These are phyloP conservation scores for Kodamaea sagamina DNA, from an alignment of 805 yeast genomes.

Conservation along the genomic window DNA sequence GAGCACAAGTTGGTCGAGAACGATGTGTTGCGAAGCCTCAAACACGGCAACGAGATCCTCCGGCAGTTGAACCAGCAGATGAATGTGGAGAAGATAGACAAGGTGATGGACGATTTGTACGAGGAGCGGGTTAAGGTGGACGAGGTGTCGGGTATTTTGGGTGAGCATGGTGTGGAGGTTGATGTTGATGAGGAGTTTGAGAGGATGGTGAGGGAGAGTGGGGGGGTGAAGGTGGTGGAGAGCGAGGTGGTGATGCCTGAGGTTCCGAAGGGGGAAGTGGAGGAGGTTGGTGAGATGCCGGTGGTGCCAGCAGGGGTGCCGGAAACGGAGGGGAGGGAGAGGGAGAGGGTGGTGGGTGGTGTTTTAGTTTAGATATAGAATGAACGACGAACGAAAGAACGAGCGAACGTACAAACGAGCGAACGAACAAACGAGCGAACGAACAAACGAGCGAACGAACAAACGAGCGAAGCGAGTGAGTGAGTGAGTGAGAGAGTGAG, in stretches of 20 bases:
- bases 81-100: conserved; percentile 76
- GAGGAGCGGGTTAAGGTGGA: conserved; percentile 81
- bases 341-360: no score
- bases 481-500: no score
- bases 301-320: no score
- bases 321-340: no score
- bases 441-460: no score
- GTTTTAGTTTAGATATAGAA: no score
- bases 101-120: conserved; percentile 77
- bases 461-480: no score
- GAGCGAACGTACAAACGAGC: no score
- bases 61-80: conserved; percentile 76
- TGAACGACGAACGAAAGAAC: no score
- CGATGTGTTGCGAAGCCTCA: conserved; percentile 77
- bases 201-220: conserved; percentile 48
- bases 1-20: conserved; percentile 89
- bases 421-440: no score
- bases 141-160: conserved; percentile 61
- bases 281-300: no score
- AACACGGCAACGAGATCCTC: conserved; percentile 77
- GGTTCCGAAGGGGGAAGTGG: no score
- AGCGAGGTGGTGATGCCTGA: conserved; percentile 12
- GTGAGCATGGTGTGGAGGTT: conserved; percentile 50
- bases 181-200: conserved; percentile 69
- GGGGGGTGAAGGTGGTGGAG: conserved; percentile 11